Evolutionary conservation across 2,329 filamentous ascomycete species (phyloP), one percentile per base, ranked within the genome.

Genomic region (Penicillium decumbens): DNA sequence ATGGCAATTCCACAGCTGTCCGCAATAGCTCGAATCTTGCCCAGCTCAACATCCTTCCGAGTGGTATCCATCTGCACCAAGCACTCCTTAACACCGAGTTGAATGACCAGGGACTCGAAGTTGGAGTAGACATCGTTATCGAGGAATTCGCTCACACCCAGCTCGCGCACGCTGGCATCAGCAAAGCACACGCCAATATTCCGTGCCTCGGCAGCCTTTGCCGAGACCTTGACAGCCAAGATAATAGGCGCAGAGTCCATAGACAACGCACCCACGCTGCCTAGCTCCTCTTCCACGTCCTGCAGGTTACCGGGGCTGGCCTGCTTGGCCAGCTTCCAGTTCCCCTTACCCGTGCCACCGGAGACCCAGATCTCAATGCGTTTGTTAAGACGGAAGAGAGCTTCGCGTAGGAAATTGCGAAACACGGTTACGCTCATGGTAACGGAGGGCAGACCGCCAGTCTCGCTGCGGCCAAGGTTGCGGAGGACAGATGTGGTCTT

Each of bases 81-180:
- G 63, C 91, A 96, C 69, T 98, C 93, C 66, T 90, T 93, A 18
- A 96, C 89, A 5, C 93, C 93, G 3, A 98, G 82, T 67, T 98
- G 95, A 58, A 98, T 98, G 45, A 98, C 81, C 15, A 98, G 79
- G 3, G 91, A 90, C 73, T 98, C 93, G 59, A 98, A 95, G 69
- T 98, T 98, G 45, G 92, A 97, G 74, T 95, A 98, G 8, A 96
- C 78, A 66, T 98, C 93, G 65, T 97, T 98, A 77, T 98, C 93
- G n/a, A 95, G 81, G 58, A 98, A 98, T 67, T 98, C 95, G 76
- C 89, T 95, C 46, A 98, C 90, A 7, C 93, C 93, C 2, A 98
- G 80, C 74, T 98, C 93, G 44, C 93, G 81, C 24, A 97, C 92
- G 58, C 89, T 96, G 1, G 95, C 93, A 75, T 98, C 93, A 6